Conservation (phyloP, 176 grass and related monocot species). For the Eleusine coracana region DNA sequence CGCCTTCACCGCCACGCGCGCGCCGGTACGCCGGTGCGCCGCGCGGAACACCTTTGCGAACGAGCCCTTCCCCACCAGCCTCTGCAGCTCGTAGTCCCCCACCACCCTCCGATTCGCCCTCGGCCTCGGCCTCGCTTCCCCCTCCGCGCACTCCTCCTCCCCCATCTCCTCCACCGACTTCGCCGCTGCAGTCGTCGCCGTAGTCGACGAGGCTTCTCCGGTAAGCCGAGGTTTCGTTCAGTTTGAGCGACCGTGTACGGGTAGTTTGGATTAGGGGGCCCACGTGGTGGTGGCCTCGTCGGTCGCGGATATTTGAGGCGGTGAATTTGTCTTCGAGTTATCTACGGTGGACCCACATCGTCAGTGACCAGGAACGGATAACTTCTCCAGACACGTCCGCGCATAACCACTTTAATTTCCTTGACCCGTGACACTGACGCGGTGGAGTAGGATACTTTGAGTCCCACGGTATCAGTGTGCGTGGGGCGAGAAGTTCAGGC, state of each 20-base stretch:
- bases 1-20: conserved; percentile 68
- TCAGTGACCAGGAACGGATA: neutral
- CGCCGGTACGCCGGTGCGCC: conserved; percentile 47
- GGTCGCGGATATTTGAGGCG: conserved; percentile 35
- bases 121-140: conserved; percentile 1
- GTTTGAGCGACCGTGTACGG: conserved; percentile 6
- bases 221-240: neutral
- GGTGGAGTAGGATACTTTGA: rapidly evolving
- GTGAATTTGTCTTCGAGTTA: conserved; percentile 30
- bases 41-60: conserved; percentile 66
- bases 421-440: neutral
- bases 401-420: neutral
- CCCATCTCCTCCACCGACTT: neutral
- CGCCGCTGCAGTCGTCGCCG: neutral
- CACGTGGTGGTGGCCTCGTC: conserved; percentile 18
- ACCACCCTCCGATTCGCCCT: conserved; percentile 32
- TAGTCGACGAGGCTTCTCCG: neutral
- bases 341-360: neutral
- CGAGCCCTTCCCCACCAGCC: conserved; percentile 53
- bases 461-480: neutral
- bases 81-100: conserved; percentile 59
- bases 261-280: conserved; percentile 44
- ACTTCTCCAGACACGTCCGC: neutral
- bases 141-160: conserved; percentile 2
- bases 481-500: neutral